Base-by-base conservation (phyloP, 2,329 filamentous ascomycete genomes). In the Emergomyces orientalis region DNA sequence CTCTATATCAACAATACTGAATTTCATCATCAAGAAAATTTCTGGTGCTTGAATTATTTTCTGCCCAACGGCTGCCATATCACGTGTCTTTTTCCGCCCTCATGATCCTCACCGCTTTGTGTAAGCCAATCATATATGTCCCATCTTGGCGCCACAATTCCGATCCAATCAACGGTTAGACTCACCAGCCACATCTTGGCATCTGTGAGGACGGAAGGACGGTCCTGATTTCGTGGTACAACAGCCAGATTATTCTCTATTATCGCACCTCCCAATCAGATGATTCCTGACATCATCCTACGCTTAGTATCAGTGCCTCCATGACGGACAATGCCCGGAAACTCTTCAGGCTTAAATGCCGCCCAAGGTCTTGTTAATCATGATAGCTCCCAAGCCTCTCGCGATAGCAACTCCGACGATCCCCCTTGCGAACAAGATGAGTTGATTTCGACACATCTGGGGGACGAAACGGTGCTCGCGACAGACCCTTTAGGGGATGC, bases 401-500 rank as follows among this genome's bases (percentile, higher is more conserved):
- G n/a, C 32, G 19, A 17, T 22, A n/a, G 34, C 56, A 58, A 17
- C 32, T 59, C 62, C 60, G 64, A 58, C 41, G 68, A 65, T 63
- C 66, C 65, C 56, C 66, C 68, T 61, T 43, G 37, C 14, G 63
- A 63, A 49, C 67, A 70, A 62, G 67, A 65, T 59, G 67, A 70
- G 65, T 59, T 60, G 55, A 60, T 65, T 51, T 65, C 66, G 27
- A 66, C 66, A 37, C 65, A 67, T 45, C 63, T 66, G 57, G 67
- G 65, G 32, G 67, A 70, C 47, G 66, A 66, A 60, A 59, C 63
- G 27, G 56, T 68, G 13, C 63, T 71, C 11, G 63, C 64, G 25
- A 67, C 68, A 64, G 70, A 71, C 63, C 64, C 72, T 59, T 67
- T 73, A 54, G 67, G 66, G 59, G 73, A 76, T 59, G 64, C 69